A percentile compares a stretch with the other conserved stretches of the same genome.
These are phyloP conservation scores for Vitellaria paradoxa DNA, from an alignment of 179 eudicot genomes.

Conservation along the genomic window DNA sequence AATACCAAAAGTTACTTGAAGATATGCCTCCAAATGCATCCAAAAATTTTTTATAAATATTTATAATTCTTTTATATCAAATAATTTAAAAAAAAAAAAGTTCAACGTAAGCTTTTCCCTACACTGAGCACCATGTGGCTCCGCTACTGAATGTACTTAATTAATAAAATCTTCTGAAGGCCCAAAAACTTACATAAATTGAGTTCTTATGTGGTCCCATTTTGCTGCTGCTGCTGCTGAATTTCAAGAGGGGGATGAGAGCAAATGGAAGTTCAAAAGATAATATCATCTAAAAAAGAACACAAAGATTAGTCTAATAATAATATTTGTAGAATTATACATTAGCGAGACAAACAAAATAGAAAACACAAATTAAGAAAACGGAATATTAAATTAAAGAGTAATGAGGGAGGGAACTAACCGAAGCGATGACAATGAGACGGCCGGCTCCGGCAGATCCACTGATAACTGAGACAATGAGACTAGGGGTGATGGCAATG, in stretches of 20 bases:
- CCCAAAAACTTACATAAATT: slow-evolving; percentile 30
- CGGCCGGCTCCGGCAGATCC: slow-evolving; percentile 63
- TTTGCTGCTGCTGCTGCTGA: slow-evolving; percentile 59
- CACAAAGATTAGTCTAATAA: not conserved
- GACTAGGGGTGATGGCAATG: slow-evolving; percentile 64
- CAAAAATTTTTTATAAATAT: too few species aligned
- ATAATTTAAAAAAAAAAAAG: too few species aligned
- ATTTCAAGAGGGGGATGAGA: slow-evolving; percentile 75
- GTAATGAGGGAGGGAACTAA: slow-evolving; percentile 10
- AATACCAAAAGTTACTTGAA: too few species aligned
- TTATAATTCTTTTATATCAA: too few species aligned
- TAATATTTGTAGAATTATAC: not conserved
- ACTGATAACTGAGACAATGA: slow-evolving; percentile 60
- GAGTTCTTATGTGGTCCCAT: slow-evolving; percentile 81
- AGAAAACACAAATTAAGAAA: too few species aligned
- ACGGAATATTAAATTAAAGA: not conserved
- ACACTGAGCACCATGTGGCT: too few species aligned
- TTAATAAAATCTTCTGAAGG: too few species aligned
- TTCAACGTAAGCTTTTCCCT: too few species aligned
- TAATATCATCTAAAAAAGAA: slow-evolving; percentile 59
- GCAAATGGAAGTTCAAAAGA: slow-evolving; percentile 87
- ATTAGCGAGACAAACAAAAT: too few species aligned
- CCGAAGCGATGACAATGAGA: slow-evolving; percentile 73
- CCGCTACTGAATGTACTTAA: too few species aligned
- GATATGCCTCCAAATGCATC: too few species aligned